Conservation (phyloP, 352 stramenopile genomes). For the Blastocystis sp. region DNA sequence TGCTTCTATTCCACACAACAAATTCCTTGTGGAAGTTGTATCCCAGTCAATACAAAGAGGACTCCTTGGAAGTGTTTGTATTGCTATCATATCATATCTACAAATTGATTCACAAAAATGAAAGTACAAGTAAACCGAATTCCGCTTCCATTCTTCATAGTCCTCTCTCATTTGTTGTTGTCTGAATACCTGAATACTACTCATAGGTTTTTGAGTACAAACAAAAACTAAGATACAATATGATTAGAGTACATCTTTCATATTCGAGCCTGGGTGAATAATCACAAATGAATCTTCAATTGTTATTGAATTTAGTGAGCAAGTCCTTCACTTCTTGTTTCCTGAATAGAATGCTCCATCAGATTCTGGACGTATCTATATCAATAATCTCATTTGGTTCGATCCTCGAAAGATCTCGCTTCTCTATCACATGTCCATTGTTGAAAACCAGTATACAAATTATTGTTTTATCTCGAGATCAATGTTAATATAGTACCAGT, state of each 20-base stretch:
- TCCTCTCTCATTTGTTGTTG: conserved; percentile 13
- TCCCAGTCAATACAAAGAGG: conserved; percentile 7
- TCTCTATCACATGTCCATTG: not conserved
- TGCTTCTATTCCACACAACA: not conserved
- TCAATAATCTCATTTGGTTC: not conserved
- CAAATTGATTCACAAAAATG: not conserved
- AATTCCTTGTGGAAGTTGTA: not conserved
- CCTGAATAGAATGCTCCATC: not conserved
- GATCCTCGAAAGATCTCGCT: not conserved
- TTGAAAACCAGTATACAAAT: not conserved
- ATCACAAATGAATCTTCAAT: not conserved
- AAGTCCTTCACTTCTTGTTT: not conserved
- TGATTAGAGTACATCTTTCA: not conserved
- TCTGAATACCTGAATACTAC: not conserved
- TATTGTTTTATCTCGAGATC: not conserved
- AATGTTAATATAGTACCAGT: not conserved
- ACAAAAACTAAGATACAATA: not conserved
- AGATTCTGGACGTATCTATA: not conserved
- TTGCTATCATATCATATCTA: conserved; percentile 24
- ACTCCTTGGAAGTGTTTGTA: conserved; percentile 16
- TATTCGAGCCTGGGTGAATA: not conserved
- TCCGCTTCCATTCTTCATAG: conserved; percentile 30
- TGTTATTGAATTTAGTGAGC: not conserved
- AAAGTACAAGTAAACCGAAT: not conserved
- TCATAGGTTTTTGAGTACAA: not conserved